Conservation (phyloP, 768 basidiomycete species). For the Russula sp. region DNA sequence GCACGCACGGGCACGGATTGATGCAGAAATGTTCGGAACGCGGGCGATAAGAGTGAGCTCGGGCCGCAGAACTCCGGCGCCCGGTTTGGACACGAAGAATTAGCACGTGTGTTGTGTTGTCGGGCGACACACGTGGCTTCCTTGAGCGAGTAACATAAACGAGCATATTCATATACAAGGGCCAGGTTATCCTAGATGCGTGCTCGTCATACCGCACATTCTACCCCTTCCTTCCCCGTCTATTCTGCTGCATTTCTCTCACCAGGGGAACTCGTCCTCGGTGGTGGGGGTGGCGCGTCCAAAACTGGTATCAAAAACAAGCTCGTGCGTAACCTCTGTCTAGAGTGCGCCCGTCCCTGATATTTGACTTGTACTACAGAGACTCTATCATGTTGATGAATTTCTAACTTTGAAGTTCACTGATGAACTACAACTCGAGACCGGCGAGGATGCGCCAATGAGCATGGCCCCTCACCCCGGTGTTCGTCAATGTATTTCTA, state of each 20-base stretch:
- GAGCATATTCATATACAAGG: background rate
- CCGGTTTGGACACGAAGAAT: background rate
- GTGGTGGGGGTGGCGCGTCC: conserved; percentile 85
- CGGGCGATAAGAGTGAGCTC: background rate
- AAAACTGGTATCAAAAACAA: conserved; percentile 92
- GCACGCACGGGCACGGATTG: background rate
- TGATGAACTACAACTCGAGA: conserved; percentile 67
- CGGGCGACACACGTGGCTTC: background rate
- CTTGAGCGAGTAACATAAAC: background rate
- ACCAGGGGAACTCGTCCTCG: conserved; percentile 65
- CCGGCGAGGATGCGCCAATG: conserved; percentile 93
- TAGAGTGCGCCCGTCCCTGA: background rate
- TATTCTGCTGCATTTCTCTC: conserved; percentile 79
- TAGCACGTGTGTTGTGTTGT: background rate
- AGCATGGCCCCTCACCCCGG: conserved; percentile 69
- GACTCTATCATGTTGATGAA: conserved; percentile 55
- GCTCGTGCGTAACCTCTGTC: conserved; percentile 46
- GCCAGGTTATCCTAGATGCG: conserved; percentile 45
- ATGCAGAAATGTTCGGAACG: background rate
- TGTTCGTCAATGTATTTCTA: conserved; percentile 33
- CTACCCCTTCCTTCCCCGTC: conserved; percentile 79
- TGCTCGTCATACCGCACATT: conserved; percentile 67
- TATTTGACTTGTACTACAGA: conserved; percentile 35
- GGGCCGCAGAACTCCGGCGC: background rate
- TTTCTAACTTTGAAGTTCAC: conserved; percentile 47